A percentile compares a stretch with the other conserved stretches of the same genome.
These are phyloP conservation scores for Podospora bellae-mahoneyi DNA, from an alignment of 495 filamentous ascomycete genomes.

Conservation along the genomic window DNA sequence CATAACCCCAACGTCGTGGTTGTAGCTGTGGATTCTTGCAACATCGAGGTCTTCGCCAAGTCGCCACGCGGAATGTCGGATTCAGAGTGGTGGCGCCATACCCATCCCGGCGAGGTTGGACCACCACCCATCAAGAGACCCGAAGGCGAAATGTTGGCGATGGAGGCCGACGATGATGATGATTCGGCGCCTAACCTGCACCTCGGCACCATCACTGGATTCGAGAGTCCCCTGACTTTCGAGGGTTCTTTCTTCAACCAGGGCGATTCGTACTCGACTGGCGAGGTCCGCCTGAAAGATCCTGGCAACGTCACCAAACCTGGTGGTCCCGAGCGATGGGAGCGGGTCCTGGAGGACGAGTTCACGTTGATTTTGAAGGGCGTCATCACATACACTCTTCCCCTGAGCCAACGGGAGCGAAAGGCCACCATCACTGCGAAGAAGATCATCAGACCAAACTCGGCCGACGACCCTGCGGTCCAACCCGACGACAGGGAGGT, in stretches of 20 bases:
- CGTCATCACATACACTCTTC: slow-evolving; percentile 82
- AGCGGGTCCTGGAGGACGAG: slow-evolving; percentile 80
- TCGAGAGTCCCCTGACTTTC: slow-evolving; percentile 83
- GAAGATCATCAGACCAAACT: slow-evolving; percentile 48
- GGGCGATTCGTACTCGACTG: slow-evolving; percentile 61
- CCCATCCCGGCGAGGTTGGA: slow-evolving; percentile 42
- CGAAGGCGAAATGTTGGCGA: slow-evolving; percentile 16
- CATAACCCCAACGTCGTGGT: slow-evolving; percentile 89
- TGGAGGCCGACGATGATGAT: slow-evolving; percentile 63
- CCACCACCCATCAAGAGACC: slow-evolving; percentile 21
- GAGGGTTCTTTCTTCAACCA: slow-evolving; percentile 81
- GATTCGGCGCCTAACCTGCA: slow-evolving; percentile 77
- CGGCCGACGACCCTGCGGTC: slow-evolving; percentile 41
- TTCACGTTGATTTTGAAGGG: slow-evolving; percentile 91
- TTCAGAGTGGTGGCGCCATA: slow-evolving; percentile 65
- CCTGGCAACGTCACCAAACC: slow-evolving; percentile 82
- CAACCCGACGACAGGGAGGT: slow-evolving; percentile 2
- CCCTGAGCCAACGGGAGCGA: slow-evolving; percentile 67
- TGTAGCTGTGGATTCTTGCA: slow-evolving; percentile 75
- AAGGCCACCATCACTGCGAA: slow-evolving; percentile 51
- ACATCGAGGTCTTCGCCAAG: slow-evolving; percentile 90
- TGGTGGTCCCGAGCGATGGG: slow-evolving; percentile 86
- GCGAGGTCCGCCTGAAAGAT: slow-evolving; percentile 72
- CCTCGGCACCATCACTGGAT: slow-evolving; percentile 78
- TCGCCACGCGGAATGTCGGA: slow-evolving; percentile 79